Base-by-base conservation (phyloP, 2,329 filamentous ascomycete species). In the Aotearoamyces nothofagi region DNA sequence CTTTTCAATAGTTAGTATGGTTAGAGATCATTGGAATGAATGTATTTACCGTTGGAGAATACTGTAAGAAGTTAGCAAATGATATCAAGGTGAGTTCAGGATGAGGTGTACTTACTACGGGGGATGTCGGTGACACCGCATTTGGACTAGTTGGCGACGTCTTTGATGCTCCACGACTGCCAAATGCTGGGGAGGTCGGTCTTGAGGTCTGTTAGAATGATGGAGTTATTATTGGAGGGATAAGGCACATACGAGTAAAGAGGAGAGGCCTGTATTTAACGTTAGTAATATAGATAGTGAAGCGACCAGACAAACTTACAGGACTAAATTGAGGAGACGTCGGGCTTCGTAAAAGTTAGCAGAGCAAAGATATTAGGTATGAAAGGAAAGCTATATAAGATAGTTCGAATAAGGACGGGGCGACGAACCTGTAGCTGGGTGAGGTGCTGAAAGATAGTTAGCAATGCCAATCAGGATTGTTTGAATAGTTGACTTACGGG, bases 11-110 rank as follows among this genome's bases (percentile, higher is more conserved):
- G 24, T 46, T 45, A n/a, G 46, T 50, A 8, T 46, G 48, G n/a
- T 44, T 43, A 22, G 41, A 45, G 31, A 49, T 53, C 13, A 56
- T 24, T 57, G 57, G n/a, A 57, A 61, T 4, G 56, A 15, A 15
- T 10, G 13, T 7, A 11, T 9, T 25, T 25, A 25, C 23, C 9
- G 23, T 25, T 25, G 23, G 23, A 8, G 23, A 25, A 12, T 25
- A 25, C 23, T 22, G 19, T 8, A 22, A 22, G 19, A n/a, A 8
- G n/a, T 22, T 22, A 22, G 19, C n/a, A 8, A 22, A n/a, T n/a
- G 19, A 22, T 22, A n/a, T 22, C 19, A 22, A 8, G 8, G 19
- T 22, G 19, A n/a, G n/a, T 22, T 8, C 8, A 12, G n/a, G 24
- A 15, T 26, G 24, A 26, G 12, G 19, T 8, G 8, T 22, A 22